Evolutionary conservation across 768 basidiomycete genomes (phyloP).

Genomic region (Suillus decipiens): DNA sequence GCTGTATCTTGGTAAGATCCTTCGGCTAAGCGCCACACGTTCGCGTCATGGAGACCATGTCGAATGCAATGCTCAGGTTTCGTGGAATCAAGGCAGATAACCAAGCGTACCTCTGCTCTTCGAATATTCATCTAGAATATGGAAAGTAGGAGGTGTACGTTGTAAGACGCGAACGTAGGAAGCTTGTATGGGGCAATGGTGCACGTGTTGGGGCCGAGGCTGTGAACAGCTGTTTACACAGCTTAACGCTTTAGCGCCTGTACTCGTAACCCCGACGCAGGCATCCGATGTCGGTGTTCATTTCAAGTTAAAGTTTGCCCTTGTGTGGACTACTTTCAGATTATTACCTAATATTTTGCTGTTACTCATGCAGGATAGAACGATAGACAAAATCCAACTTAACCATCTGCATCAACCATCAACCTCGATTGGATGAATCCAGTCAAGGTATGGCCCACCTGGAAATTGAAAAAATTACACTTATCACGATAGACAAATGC

Average conservation of each 20-base stretch:
- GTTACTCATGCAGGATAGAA: neutral
- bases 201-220: neutral
- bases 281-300: neutral
- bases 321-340: neutral
- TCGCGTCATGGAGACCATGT: neutral
- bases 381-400: neutral
- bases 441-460: neutral
- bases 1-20: slow-evolving; percentile 50
- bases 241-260: slow-evolving; percentile 1
- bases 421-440: neutral
- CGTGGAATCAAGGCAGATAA: neutral
- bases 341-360: neutral
- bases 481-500: neutral
- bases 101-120: slow-evolving; percentile 27
- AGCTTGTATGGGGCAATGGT: neutral
- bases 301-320: neutral
- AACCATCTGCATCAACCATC: too few relatives aligned
- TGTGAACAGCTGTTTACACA: slow-evolving; percentile 5
- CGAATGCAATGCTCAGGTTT: slow-evolving; percentile 2
- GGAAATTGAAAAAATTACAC: neutral
- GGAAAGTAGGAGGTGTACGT: neutral
- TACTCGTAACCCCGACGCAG: neutral
- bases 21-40: slow-evolving; percentile 34
- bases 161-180: neutral
- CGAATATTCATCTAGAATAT: slow-evolving; percentile 31